phyloP scores from a whole-genome alignment of 805 yeast genomes.

The Saccharomycodes ludwigii region DNA sequence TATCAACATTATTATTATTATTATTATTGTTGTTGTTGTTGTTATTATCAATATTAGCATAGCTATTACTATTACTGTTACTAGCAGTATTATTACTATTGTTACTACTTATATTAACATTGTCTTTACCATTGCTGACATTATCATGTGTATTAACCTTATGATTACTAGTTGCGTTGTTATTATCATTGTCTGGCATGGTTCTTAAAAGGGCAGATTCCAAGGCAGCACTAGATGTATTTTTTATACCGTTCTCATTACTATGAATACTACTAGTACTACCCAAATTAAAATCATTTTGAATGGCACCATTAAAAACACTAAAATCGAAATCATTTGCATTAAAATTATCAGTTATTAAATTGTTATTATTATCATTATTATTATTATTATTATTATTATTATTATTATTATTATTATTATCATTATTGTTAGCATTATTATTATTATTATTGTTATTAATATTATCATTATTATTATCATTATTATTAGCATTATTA shows the following conservation, averaged over 20 bases:
- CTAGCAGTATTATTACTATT: slow-evolving; percentile 1
- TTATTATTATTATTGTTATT: slow-evolving; percentile 8
- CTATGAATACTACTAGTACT: too few species aligned
- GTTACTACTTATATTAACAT: slow-evolving; percentile 1
- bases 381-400: slow-evolving; percentile 4
- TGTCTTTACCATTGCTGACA: background rate
- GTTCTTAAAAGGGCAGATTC: too few species aligned
- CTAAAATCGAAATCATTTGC: background rate
- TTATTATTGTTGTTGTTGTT: slow-evolving; percentile 3
- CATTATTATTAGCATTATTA: slow-evolving; percentile 2
- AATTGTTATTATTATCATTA: slow-evolving; percentile 3
- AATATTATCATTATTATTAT: too few species aligned
- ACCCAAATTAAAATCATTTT: too few species aligned
- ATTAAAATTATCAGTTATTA: background rate
- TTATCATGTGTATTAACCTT: background rate
- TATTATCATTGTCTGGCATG: background rate
- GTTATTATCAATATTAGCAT: slow-evolving; percentile 2
- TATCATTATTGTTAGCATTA: slow-evolving; percentile 3
- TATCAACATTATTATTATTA: background rate
- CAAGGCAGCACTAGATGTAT: too few species aligned
- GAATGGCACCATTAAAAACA: too few species aligned
- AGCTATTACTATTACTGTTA: background rate
- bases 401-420: slow-evolving; percentile 4
- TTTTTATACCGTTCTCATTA: too few species aligned
- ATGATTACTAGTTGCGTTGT: slow-evolving; percentile 1